These are phyloP conservation scores for Cenococcum geophilum DNA, from an alignment of 495 filamentous ascomycete genomes.

Conservation along the genomic window DNA sequence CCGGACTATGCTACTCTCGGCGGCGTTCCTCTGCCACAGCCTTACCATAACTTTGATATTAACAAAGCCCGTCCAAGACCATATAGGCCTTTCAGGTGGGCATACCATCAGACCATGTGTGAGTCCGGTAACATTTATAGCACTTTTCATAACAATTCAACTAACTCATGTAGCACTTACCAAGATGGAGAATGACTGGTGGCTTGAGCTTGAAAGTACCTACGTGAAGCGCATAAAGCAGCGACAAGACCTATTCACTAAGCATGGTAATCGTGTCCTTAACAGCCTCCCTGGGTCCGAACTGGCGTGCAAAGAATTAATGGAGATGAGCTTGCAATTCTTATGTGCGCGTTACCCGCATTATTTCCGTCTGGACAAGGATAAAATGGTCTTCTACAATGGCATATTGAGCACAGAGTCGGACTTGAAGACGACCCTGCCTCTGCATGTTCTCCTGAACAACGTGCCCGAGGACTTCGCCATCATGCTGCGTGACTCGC, in stretches of 20 bases:
- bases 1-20: conserved; percentile 75
- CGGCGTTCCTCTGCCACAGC: conserved; percentile 67
- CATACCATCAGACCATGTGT: conserved; percentile 95
- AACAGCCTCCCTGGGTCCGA: conserved; percentile 71
- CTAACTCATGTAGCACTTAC: conserved; percentile 53
- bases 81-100: conserved; percentile 74
- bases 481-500: conserved; percentile 66
- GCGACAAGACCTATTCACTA: conserved; percentile 60
- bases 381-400: conserved; percentile 63
- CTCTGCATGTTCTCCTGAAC: conserved; percentile 67
- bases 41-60: conserved; percentile 55
- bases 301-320: conserved; percentile 77
- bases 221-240: conserved; percentile 66
- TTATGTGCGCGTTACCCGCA: conserved; percentile 72
- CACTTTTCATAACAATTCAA: conserved; percentile 17
- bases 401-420: conserved; percentile 60
- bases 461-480: conserved; percentile 88
- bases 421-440: conserved; percentile 56
- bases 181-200: conserved; percentile 81
- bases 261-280: conserved; percentile 60
- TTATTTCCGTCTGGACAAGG: conserved; percentile 60
- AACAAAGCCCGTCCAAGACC: conserved; percentile 38
- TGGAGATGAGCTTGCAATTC: conserved; percentile 85
- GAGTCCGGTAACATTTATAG: conserved; percentile 34
- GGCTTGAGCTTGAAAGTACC: conserved; percentile 80